A percentile compares a stretch with the other conserved stretches of the same genome.
phyloP scores from a whole-genome alignment of 176 grass and related monocot species.

The Tillandsia leiboldiana region DNA sequence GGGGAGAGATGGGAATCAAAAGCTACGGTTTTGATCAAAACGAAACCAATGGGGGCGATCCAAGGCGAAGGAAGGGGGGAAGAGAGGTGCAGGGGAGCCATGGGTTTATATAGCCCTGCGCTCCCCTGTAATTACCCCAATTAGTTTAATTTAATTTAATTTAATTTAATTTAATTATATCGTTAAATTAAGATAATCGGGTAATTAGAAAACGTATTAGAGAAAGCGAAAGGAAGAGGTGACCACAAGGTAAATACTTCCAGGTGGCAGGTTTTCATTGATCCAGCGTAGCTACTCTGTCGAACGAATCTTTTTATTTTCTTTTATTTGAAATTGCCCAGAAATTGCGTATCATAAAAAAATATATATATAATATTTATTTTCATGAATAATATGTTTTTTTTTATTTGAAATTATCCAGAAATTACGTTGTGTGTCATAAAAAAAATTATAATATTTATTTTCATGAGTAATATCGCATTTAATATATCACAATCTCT shows the following conservation, averaged over 20 bases:
- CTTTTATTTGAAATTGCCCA: too few relatives aligned
- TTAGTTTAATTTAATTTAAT: not conserved
- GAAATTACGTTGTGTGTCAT: too few relatives aligned
- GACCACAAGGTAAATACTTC: not conserved
- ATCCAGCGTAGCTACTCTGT: too few relatives aligned
- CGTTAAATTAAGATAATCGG: not conserved
- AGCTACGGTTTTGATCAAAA: slow-evolving; percentile 8
- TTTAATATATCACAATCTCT: too few relatives aligned
- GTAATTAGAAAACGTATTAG: not conserved
- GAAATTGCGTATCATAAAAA: too few relatives aligned
- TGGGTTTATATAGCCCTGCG: slow-evolving; percentile 55
- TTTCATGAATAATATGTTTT: too few relatives aligned
- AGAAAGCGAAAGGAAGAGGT: not conserved
- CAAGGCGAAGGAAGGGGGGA: slow-evolving; percentile 40
- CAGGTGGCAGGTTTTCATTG: not conserved
- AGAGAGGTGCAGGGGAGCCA: slow-evolving; percentile 21
- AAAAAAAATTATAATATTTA: too few relatives aligned
- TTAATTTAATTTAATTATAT: not conserved
- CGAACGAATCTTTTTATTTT: too few relatives aligned
- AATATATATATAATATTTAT: too few relatives aligned
- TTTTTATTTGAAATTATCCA: too few relatives aligned
- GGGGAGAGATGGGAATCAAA: not conserved
- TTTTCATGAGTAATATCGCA: too few relatives aligned
- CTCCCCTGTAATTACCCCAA: slow-evolving; percentile 6
- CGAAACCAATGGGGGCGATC: not conserved